Base-by-base conservation (phyloP, 176 grass and related monocot genomes). In the Hsuehochloa calcarea region DNA sequence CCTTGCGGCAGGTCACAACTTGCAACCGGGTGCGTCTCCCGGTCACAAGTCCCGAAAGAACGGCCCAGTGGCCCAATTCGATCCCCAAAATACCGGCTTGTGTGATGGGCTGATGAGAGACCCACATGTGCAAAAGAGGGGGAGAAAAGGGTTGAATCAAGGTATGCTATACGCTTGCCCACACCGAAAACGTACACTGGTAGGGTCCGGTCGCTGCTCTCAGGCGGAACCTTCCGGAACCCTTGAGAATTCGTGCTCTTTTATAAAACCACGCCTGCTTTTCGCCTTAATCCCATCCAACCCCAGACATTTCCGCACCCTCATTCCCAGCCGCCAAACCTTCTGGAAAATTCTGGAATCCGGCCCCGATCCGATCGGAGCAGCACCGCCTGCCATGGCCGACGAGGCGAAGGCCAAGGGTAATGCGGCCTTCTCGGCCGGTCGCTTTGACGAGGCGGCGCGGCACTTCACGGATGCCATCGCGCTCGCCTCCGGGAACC, bases 341-440 rank as follows among this genome's bases (percentile, higher is more conserved):
- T 54, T 68, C 72, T 3, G 13, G 59, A 60, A 80, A 29, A 59
- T 72, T 55, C 78, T 34, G 26, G 13, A 25, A n/a, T 13, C 55
- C 19, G 80, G 29, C 56, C 50, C 56, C 59, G 82, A 91, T 88
- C 85, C 44, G 70, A 90, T 90, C 88, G 70, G 29, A 75, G 9
- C 62, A 0, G 2, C 23, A 14, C 74, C 8, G 89, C 50, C 78
- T 84, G 55, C 83, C 84, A 94, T 94, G 92, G 92, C 92, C 59
- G 92, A 94, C 76, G 89, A 89, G 77, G 92, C 92, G 76, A 94
- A 94, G 87, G 92, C 89, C 10, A 91, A 85, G 68, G 92, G 92
- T 60, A 94, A 94, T 77, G 87, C 87, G 87, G 92, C 92, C 80
- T 94, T 94, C 81, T 71, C 89, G 20, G 87, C 89, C 27, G 89